These are phyloP conservation scores for Fusarium sp. DNA, from an alignment of 2,329 filamentous ascomycete genomes.

Conservation along the genomic window DNA sequence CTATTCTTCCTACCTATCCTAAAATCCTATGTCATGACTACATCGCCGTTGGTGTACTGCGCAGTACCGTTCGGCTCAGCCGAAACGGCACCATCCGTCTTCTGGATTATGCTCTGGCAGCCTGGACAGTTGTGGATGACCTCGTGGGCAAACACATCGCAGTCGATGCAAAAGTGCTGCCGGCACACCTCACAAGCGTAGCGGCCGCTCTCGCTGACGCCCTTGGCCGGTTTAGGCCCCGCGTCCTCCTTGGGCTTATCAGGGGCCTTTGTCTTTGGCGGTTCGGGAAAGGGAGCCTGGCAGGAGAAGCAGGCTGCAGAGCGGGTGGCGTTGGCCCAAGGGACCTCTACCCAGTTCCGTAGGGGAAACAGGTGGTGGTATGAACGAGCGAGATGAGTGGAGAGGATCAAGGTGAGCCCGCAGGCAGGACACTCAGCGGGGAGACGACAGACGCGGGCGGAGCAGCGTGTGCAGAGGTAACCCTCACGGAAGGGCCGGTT, in stretches of 20 bases:
- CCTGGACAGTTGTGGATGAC: slow-evolving; percentile 96
- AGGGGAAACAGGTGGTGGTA: slow-evolving; percentile 95
- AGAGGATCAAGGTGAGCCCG: slow-evolving; percentile 90
- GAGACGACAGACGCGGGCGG: slow-evolving; percentile 86
- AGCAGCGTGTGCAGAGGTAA: slow-evolving; percentile 91
- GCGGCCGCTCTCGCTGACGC: slow-evolving; percentile 84
- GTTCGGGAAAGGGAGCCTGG: slow-evolving; percentile 74
- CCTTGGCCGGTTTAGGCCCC: slow-evolving; percentile 56
- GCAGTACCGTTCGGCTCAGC: slow-evolving; percentile 46
- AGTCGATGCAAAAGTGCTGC: slow-evolving; percentile 97
- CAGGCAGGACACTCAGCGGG: slow-evolving; percentile 93
- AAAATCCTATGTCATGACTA: slow-evolving; percentile 51
- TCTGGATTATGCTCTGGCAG: slow-evolving; percentile 68
- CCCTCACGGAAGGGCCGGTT: slow-evolving; percentile 84
- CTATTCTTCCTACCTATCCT: background rate
- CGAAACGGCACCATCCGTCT: slow-evolving; percentile 22
- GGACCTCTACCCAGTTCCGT: slow-evolving; percentile 89
- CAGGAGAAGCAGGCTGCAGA: slow-evolving; percentile 82
- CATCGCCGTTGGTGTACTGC: slow-evolving; percentile 53
- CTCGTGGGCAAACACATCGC: slow-evolving; percentile 94
- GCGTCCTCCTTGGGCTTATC: slow-evolving; percentile 39
- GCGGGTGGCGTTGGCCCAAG: slow-evolving; percentile 76
- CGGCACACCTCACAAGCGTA: slow-evolving; percentile 91
- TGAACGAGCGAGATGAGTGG: slow-evolving; percentile 90
- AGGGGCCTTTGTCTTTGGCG: slow-evolving; percentile 38